A percentile compares a stretch with the other conserved stretches of the same genome.
Conservation (phyloP, 768 basidiomycete species). For the Coprinopsis sp. region DNA sequence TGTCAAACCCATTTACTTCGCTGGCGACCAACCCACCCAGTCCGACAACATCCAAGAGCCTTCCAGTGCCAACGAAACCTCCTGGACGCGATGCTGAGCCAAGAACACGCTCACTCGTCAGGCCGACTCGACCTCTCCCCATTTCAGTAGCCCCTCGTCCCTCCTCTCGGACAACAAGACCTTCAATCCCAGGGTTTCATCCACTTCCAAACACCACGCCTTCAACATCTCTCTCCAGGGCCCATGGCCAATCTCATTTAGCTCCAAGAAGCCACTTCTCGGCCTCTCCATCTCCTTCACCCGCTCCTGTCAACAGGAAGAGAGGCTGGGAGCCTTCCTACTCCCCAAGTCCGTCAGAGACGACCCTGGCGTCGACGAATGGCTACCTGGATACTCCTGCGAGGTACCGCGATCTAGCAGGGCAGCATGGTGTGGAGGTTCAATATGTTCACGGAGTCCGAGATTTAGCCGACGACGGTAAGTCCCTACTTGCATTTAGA, state of each 20-base stretch:
- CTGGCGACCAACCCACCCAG: conserved; percentile 10
- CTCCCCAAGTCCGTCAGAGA: conserved; percentile 49
- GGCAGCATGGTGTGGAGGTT: conserved; percentile 23
- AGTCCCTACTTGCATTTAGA: conserved; percentile 11
- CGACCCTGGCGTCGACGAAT: conserved; percentile 48
- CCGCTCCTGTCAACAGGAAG: conserved; percentile 47
- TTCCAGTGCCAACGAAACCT: conserved; percentile 12
- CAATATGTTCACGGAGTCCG: conserved; percentile 21
- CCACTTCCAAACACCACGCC: conserved; percentile 19
- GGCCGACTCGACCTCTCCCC: conserved; percentile 17
- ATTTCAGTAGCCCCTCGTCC: conserved; percentile 13
- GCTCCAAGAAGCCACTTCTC: conserved; percentile 5
- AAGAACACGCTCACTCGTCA: conserved; percentile 7
- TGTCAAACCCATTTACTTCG: conserved; percentile 57
- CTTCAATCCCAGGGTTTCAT: conserved; percentile 18
- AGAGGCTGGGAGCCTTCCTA: conserved; percentile 70
- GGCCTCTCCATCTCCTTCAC: conserved; percentile 28
- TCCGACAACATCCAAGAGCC: conserved; percentile 11
- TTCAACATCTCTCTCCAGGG: conserved; percentile 2
- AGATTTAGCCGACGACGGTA: conserved; percentile 24
- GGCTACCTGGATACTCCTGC: conserved; percentile 71
- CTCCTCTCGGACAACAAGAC: conserved; percentile 18
- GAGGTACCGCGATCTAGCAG: conserved; percentile 51
- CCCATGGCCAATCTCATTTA: conserved; percentile 5
- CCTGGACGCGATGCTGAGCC: conserved; percentile 2